Conservation (phyloP, 306 rosid species). For the Gleditsia sinensis region DNA sequence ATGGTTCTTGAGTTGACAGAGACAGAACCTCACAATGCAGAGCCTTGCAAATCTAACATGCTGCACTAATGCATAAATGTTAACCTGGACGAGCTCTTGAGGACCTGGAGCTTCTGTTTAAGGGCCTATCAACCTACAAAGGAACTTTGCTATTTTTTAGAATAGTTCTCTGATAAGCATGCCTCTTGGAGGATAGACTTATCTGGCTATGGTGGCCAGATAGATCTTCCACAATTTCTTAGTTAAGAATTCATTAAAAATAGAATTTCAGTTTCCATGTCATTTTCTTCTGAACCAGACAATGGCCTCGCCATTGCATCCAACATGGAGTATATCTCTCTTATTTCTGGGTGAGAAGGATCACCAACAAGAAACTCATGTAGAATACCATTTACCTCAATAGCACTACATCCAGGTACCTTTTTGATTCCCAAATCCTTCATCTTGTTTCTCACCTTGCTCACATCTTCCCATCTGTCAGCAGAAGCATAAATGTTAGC, state of each 20-base stretch:
- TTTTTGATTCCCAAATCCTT: conserved; percentile 57
- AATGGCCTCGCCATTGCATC: not conserved
- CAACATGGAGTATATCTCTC: not conserved
- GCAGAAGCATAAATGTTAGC: conserved; percentile 73
- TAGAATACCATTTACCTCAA: conserved; percentile 51
- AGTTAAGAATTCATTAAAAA: not conserved
- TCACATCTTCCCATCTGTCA: conserved; percentile 77
- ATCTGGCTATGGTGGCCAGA: not conserved
- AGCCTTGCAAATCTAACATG: too few species aligned
- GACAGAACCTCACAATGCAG: too few species aligned
- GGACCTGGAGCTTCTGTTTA: not conserved
- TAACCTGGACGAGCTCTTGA: too few species aligned
- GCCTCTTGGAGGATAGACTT: not conserved
- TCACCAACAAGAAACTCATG: conserved; percentile 8
- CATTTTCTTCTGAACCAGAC: not conserved
- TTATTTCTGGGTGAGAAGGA: conserved; percentile 2
- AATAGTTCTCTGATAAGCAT: not conserved
- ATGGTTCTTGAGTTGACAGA: too few species aligned
- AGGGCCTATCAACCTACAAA: not conserved
- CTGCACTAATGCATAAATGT: too few species aligned
- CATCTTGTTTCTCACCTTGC: conserved; percentile 68
- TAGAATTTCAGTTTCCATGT: not conserved
- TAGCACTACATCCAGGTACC: conserved; percentile 65
- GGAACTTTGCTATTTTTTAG: not conserved
- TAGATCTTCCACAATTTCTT: not conserved